These are phyloP conservation scores for Simplicillium sp. DNA, from an alignment of 2,329 filamentous ascomycete species.

Conservation along the genomic window DNA sequence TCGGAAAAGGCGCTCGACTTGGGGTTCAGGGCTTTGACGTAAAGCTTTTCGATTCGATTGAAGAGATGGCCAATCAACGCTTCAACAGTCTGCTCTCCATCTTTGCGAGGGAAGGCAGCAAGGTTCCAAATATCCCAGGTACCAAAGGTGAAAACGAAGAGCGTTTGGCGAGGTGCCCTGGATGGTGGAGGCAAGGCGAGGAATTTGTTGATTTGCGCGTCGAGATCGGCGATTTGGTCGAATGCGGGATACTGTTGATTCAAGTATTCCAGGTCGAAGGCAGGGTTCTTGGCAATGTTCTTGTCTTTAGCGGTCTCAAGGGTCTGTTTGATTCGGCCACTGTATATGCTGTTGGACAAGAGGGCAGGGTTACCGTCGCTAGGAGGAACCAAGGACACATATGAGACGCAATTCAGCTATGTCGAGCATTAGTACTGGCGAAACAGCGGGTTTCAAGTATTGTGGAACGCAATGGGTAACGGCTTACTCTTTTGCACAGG, in stretches of 20 bases:
- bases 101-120: slow-evolving; percentile 31
- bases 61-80: slow-evolving; percentile 29
- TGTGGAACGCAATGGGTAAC: too few species aligned
- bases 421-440: neutral
- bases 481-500: slow-evolving; percentile 3
- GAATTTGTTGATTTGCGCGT: slow-evolving; percentile 34
- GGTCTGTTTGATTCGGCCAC: slow-evolving; percentile 25
- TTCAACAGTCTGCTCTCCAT: slow-evolving; percentile 26
- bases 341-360: slow-evolving; percentile 47
- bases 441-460: neutral
- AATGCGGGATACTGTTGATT: slow-evolving; percentile 31
- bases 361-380: slow-evolving; percentile 34
- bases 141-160: slow-evolving; percentile 45
- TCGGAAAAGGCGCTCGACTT: slow-evolving; percentile 36
- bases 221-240: slow-evolving; percentile 28
- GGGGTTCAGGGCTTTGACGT: slow-evolving; percentile 29
- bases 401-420: slow-evolving; percentile 35
- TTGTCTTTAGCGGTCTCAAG: slow-evolving; percentile 20
- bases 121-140: slow-evolving; percentile 46
- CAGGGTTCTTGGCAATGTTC: slow-evolving; percentile 21
- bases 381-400: slow-evolving; percentile 35
- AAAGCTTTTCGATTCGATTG: slow-evolving; percentile 35
- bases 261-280: slow-evolving; percentile 33
- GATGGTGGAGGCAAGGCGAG: slow-evolving; percentile 26
- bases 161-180: slow-evolving; percentile 31